Conservation (phyloP, 1,284 basidiomycete genomes). For the Sporisorium iseilematis-ciliati region DNA sequence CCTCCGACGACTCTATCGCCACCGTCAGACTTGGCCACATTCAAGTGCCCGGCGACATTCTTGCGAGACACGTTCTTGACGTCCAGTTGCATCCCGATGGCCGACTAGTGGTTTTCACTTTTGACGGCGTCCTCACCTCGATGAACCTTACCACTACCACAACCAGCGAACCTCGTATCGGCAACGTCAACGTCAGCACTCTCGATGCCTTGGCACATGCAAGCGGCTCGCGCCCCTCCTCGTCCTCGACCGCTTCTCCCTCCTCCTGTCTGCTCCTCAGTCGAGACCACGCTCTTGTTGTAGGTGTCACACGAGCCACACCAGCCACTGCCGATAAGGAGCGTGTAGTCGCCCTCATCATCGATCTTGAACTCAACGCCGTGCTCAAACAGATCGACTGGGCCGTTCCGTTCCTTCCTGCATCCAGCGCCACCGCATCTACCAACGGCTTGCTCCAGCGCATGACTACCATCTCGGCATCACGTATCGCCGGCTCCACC, state of each 20-base stretch:
- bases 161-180: slow-evolving; percentile 27
- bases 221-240: slow-evolving; percentile 25
- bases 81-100: slow-evolving; percentile 39
- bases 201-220: slow-evolving; percentile 23
- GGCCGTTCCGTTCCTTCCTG: slow-evolving; percentile 35
- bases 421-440: slow-evolving; percentile 10
- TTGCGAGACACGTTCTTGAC: slow-evolving; percentile 30
- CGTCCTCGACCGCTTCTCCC: slow-evolving; percentile 31
- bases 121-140: slow-evolving; percentile 32
- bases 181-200: slow-evolving; percentile 13
- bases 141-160: slow-evolving; percentile 15
- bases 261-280: slow-evolving; percentile 42
- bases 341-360: slow-evolving; percentile 35
- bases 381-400: slow-evolving; percentile 45
- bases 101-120: slow-evolving; percentile 26
- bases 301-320: slow-evolving; percentile 25
- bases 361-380: slow-evolving; percentile 44
- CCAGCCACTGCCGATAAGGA: slow-evolving; percentile 36
- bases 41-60: slow-evolving; percentile 12
- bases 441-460: slow-evolving; percentile 25
- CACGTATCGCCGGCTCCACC: slow-evolving; percentile 46
- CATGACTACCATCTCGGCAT: slow-evolving; percentile 34
- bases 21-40: slow-evolving; percentile 25
- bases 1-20: slow-evolving; percentile 17
- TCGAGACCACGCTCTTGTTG: slow-evolving; percentile 38